Percentiles rank a stretch among this genome's conserved stretches.
These are phyloP conservation scores for Thermochaetoides dissita DNA, from an alignment of 2,329 filamentous ascomycete genomes.

Conservation along the genomic window DNA sequence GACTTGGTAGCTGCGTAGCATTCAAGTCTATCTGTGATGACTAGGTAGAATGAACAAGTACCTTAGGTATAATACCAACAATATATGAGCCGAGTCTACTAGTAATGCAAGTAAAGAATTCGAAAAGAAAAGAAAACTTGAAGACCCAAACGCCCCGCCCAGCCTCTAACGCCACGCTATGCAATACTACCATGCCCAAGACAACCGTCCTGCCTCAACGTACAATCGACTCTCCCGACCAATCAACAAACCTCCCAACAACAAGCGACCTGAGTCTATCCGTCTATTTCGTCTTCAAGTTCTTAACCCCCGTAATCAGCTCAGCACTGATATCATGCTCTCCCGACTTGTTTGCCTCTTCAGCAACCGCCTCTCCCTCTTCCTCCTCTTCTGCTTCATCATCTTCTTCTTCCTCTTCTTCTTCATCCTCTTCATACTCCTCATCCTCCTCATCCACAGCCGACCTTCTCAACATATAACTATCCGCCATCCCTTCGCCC, in stretches of 20 bases:
- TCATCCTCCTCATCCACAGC: conserved; percentile 29
- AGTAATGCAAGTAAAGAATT: no score
- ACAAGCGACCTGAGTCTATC: conserved; percentile 1
- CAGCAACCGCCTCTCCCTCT: conserved; percentile 18
- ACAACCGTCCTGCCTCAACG: neutral
- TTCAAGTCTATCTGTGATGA: no score
- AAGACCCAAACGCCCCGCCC: neutral
- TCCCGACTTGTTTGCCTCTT: conserved; percentile 20
- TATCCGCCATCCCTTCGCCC: conserved; percentile 31
- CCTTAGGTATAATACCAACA: no score
- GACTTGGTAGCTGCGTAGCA: no score
- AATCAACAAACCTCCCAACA: neutral
- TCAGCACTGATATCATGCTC: conserved; percentile 38
- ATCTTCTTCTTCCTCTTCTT: conserved; percentile 24
- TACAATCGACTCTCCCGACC: neutral
- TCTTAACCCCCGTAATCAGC: conserved; percentile 44
- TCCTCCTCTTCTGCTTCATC: conserved; percentile 22
- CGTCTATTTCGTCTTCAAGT: conserved; percentile 33
- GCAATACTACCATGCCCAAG: conserved; percentile 4
- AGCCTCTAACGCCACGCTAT: conserved; percentile 14
- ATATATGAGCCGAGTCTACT: no score
- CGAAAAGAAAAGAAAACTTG: neutral
- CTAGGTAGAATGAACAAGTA: no score
- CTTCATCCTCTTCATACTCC: conserved; percentile 21
- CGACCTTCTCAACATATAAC: conserved; percentile 26